Evolutionary conservation across 305 asterid species (phyloP).

Genomic region (Striga hermonthica): DNA sequence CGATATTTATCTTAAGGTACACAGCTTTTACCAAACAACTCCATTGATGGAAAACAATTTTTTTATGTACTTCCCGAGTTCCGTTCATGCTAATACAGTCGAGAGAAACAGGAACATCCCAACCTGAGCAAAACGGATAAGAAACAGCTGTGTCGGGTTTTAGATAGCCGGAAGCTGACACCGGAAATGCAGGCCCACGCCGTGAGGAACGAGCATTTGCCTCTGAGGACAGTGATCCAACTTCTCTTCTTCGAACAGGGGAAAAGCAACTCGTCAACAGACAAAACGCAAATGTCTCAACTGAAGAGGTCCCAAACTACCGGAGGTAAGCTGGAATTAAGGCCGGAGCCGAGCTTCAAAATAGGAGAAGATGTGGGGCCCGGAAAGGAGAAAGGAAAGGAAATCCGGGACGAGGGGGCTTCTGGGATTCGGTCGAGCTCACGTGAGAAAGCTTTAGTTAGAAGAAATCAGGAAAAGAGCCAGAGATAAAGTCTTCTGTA

Average conservation of each 20-base stretch:
- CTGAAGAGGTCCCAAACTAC: constrained; percentile 26
- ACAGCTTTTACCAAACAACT: not conserved
- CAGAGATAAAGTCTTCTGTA: constrained; percentile 25
- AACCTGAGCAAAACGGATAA: constrained; percentile 61
- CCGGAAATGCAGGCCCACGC: constrained; percentile 60
- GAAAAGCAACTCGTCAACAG: constrained; percentile 25
- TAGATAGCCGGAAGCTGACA: constrained; percentile 73
- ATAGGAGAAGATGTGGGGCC: constrained; percentile 27
- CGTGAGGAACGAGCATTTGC: constrained; percentile 68
- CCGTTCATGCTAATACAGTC: not conserved
- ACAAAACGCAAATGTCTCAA: not conserved
- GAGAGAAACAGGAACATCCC: constrained; percentile 54
- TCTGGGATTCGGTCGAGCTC: constrained; percentile 30
- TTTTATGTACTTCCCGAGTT: not conserved
- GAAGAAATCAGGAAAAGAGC: constrained; percentile 30
- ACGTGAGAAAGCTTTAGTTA: constrained; percentile 31
- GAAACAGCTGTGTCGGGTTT: constrained; percentile 57
- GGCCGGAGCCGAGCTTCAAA: constrained; percentile 37
- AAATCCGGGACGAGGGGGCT: constrained; percentile 10
- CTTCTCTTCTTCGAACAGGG: constrained; percentile 68
- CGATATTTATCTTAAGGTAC: constrained; percentile 62
- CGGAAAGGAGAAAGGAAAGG: constrained; percentile 30
- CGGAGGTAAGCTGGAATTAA: constrained; percentile 32
- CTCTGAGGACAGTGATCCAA: constrained; percentile 74
- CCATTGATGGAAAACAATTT: too few relatives aligned